phyloP scores from a whole-genome alignment of 148 eudicot species.

The Chenopodium album region DNA sequence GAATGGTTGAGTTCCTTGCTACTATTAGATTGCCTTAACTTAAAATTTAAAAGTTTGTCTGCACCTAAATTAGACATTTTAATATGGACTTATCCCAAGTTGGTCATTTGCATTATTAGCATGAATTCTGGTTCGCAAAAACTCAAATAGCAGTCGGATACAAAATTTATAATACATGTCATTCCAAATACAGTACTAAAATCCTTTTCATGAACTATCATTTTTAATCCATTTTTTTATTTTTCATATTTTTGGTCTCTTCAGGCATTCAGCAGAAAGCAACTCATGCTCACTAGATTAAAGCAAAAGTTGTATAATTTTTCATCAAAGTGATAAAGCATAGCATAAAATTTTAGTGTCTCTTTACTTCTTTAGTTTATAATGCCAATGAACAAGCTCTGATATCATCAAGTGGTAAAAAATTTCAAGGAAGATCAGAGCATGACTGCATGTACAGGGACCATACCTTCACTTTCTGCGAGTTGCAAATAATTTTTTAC shows the following conservation, averaged over 20 bases:
- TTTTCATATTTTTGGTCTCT: neutral
- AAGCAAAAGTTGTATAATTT: neutral
- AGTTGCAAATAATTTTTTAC: constrained; percentile 26
- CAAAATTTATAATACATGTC: too few species aligned
- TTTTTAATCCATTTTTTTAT: neutral
- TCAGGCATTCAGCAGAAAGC: neutral
- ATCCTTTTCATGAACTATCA: too few species aligned
- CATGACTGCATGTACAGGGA: neutral
- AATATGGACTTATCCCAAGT: neutral
- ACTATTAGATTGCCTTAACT: neutral
- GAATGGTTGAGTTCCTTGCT: neutral
- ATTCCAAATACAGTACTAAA: too few species aligned
- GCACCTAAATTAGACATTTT: neutral
- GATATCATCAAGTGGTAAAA: neutral
- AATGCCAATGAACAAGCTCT: neutral
- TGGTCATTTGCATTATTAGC: neutral
- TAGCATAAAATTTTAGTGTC: neutral
- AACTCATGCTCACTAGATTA: neutral
- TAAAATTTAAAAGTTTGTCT: neutral
- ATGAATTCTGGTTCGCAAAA: neutral
- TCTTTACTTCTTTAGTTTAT: neutral
- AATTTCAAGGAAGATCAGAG: neutral
- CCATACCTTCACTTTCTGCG: constrained; percentile 54
- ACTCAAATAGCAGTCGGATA: neutral
- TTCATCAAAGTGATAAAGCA: neutral